Base-by-base conservation (phyloP, 1,139 yeast species). In the Tardiomyces digboiensis region DNA sequence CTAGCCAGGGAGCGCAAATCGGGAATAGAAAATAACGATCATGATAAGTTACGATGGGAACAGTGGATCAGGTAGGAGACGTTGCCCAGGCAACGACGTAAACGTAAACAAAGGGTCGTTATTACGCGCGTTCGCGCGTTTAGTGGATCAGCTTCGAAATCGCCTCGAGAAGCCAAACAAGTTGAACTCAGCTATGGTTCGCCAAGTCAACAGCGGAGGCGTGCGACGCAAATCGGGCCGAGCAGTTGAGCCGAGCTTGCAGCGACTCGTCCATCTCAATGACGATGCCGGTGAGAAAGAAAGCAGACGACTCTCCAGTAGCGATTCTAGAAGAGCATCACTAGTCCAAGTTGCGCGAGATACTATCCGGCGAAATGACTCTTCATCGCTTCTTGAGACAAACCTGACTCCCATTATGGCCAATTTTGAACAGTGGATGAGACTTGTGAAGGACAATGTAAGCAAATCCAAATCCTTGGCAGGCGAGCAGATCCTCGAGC, bases 381-480 rank as follows among this genome's bases (percentile, higher is more conserved):
- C 29, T 6, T 26, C 33, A 16, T 26, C 33, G 8, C 33, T 26
- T 5, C 12, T 26, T n/a, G 33, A 26, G 10, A 26, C 33, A 3
- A 26, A 26, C 10, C 14, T 26, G 33, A 26, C 33, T 5, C 33
- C 33, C 8, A 26, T 26, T 5, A 26, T 26, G 47, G 83, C 81
- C 8, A 87, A 87, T 55, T 87, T 86, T 61, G 95, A 88, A 58
- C 91, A 85, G 64, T 84, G 94, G 88, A 84, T 87, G 71, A 83
- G 80, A 59, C 71, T 84, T 65, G 87, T 93, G n/a, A 84, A 94
- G 1, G 94, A 85, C 59, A 88, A 87, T 61, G 67, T 26, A 8
- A 26, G 33, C 14, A 3, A 16, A n/a, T n/a, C 8, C 10, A 26
- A 26, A 26, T 5, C 26, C 12, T 22, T 12, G 12, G 12, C 26